Evolutionary conservation across 768 basidiomycete species (phyloP).

Genomic region (Pilatotrama ljubarskyi): DNA sequence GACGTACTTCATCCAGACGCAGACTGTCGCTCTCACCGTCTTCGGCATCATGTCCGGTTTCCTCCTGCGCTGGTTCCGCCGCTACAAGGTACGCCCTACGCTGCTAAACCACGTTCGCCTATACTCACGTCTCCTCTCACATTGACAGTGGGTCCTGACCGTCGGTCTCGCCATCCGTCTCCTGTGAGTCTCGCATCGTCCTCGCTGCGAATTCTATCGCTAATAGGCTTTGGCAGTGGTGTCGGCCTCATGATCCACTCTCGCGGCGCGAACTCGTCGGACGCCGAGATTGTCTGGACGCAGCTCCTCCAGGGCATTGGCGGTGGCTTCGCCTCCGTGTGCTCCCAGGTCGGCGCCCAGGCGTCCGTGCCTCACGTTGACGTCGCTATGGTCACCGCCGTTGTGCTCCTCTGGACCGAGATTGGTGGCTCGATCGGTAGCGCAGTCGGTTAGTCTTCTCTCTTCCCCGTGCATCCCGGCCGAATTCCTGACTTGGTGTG

Average conservation of each 20-base stretch:
- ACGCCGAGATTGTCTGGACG: constrained; percentile 42
- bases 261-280: constrained; percentile 24
- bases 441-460: constrained; percentile 33
- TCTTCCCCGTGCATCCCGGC: too few species aligned
- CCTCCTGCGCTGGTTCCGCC: constrained; percentile 42
- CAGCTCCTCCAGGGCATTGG: constrained; percentile 53
- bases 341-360: constrained; percentile 46
- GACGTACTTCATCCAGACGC: constrained; percentile 39
- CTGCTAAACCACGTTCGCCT: too few species aligned
- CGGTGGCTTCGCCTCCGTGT: constrained; percentile 49
- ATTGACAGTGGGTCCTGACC: constrained; percentile 40
- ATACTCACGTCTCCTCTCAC: too few species aligned
- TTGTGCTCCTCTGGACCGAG: constrained; percentile 50
- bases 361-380: constrained; percentile 46
- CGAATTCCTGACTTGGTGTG: too few species aligned
- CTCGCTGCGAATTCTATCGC: background rate
- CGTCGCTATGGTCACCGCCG: constrained; percentile 43
- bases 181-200: constrained; percentile 18
- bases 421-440: constrained; percentile 46
- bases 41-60: constrained; percentile 50
- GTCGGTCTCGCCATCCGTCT: constrained; percentile 35
- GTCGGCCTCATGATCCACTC: constrained; percentile 33
- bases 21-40: constrained; percentile 45
- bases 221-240: constrained; percentile 20
- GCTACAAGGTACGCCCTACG: constrained; percentile 40